Percentiles rank a stretch among this genome's conserved stretches.
Evolutionary conservation across 2,329 filamentous ascomycete species (phyloP).

Genomic region (Rhynchosporium secalis): DNA sequence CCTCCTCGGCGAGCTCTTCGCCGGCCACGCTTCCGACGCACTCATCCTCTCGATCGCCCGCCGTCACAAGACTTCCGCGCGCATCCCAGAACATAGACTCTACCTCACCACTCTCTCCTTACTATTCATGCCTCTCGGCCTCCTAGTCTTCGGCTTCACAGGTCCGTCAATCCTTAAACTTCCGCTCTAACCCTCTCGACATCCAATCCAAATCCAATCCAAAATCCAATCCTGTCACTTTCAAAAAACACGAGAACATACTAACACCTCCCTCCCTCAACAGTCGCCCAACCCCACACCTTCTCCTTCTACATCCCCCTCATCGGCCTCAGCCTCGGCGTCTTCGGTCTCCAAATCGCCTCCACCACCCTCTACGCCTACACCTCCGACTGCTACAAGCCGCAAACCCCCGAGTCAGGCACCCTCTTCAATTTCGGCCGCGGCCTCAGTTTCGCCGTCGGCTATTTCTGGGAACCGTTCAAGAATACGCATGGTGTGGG

Average conservation of each 20-base stretch:
- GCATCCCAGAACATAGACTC: slow-evolving; percentile 36
- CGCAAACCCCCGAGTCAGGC: slow-evolving; percentile 35
- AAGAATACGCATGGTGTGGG: slow-evolving; percentile 22
- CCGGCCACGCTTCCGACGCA: slow-evolving; percentile 32
- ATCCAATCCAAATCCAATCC: too few relatives aligned
- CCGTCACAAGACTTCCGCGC: slow-evolving; percentile 22
- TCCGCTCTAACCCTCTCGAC: too few relatives aligned
- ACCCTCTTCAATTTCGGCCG: slow-evolving; percentile 35
- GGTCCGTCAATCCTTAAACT: too few relatives aligned
- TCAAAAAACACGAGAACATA: too few relatives aligned
- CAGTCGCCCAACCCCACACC: slow-evolving; percentile 22
- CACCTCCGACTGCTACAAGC: slow-evolving; percentile 35
- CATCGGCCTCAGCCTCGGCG: slow-evolving; percentile 32
- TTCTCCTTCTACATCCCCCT: slow-evolving; percentile 30
- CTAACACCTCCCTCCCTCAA: too few relatives aligned
- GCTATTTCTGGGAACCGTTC: slow-evolving; percentile 35
- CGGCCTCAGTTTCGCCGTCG: slow-evolving; percentile 35
- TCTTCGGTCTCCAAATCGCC: slow-evolving; percentile 37
- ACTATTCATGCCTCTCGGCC: slow-evolving; percentile 35
- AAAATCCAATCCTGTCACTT: too few relatives aligned
- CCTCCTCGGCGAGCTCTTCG: slow-evolving; percentile 35
- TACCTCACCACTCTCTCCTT: slow-evolving; percentile 34
- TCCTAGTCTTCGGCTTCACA: slow-evolving; percentile 37
- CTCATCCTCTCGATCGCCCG: slow-evolving; percentile 31
- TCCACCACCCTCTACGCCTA: slow-evolving; percentile 36